phyloP scores from a whole-genome alignment of 768 basidiomycete genomes.

The Pisolithus sp. region DNA sequence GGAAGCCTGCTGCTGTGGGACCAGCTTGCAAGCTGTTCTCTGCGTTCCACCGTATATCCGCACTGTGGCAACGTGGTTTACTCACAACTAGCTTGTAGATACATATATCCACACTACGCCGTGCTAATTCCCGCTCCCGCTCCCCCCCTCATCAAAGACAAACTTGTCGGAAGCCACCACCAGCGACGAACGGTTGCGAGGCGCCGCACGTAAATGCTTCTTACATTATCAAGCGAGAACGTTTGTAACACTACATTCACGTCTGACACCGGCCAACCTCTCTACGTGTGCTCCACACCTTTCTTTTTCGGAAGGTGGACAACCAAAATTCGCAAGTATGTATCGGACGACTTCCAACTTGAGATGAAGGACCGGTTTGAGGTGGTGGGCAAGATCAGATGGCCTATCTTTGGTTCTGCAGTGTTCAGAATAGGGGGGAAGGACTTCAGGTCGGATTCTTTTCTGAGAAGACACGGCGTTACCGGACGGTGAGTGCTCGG shows the following conservation, averaged over 20 bases:
- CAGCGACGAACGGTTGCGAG: background rate
- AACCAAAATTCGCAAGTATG: slow-evolving; percentile 5
- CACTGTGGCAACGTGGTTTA: too few species aligned
- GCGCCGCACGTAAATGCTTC: background rate
- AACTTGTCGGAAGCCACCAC: background rate
- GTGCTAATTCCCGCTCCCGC: background rate
- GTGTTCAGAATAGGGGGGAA: slow-evolving; percentile 19
- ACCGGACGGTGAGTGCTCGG: slow-evolving; percentile 1
- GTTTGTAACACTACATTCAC: slow-evolving; percentile 8
- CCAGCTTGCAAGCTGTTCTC: too few species aligned
- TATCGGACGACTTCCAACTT: slow-evolving; percentile 2
- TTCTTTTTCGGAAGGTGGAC: slow-evolving; percentile 3
- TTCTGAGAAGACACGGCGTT: slow-evolving; percentile 6
- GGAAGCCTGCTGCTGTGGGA: too few species aligned
- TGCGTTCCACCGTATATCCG: too few species aligned
- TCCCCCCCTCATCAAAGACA: background rate
- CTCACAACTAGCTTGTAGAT: too few species aligned
- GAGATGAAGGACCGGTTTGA: slow-evolving; percentile 15
- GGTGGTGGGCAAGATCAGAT: slow-evolving; percentile 22
- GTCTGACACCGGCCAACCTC: slow-evolving; percentile 5
- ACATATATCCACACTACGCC: too few species aligned
- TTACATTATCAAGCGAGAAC: slow-evolving; percentile 1
- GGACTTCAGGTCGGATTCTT: slow-evolving; percentile 12
- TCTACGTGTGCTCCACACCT: slow-evolving; percentile 10
- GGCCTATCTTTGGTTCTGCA: slow-evolving; percentile 15